A percentile compares a stretch with the other conserved stretches of the same genome.
These are phyloP conservation scores for Blastocystis sp. DNA, from an alignment of 352 stramenopile genomes.

Conservation along the genomic window DNA sequence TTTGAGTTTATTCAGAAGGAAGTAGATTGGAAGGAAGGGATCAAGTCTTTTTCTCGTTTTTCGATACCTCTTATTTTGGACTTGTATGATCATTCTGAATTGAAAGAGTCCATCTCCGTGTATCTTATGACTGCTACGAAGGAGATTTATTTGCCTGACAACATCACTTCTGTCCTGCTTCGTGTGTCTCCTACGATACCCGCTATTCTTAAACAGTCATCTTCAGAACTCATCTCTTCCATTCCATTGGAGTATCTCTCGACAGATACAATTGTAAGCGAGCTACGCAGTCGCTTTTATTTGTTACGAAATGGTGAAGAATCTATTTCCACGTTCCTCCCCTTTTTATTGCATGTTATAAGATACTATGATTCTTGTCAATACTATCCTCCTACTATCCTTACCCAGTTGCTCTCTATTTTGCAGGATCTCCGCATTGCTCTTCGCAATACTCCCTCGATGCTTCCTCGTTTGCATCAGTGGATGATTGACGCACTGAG, in stretches of 20 bases:
- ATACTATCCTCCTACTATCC: not conserved
- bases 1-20: not conserved
- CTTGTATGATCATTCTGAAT: not conserved
- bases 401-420: not conserved
- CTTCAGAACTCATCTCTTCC: not conserved
- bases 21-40: not conserved
- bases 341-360: not conserved
- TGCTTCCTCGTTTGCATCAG: not conserved
- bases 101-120: not conserved
- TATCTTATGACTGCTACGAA: not conserved
- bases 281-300: slow-evolving; percentile 9
- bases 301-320: slow-evolving; percentile 15
- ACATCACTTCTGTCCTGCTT: not conserved
- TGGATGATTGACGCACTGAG: not conserved
- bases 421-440: not conserved
- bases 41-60: not conserved
- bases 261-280: not conserved
- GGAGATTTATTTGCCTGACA: not conserved
- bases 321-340: not conserved
- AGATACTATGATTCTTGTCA: not conserved
- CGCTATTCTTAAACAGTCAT: not conserved
- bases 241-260: not conserved
- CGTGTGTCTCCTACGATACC: not conserved
- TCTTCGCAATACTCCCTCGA: not conserved
- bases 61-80: not conserved